Evolutionary conservation across 352 stramenopile genomes (phyloP), one percentile per base, ranked within the genome.

Genomic region (Globisporangium middletonii): DNA sequence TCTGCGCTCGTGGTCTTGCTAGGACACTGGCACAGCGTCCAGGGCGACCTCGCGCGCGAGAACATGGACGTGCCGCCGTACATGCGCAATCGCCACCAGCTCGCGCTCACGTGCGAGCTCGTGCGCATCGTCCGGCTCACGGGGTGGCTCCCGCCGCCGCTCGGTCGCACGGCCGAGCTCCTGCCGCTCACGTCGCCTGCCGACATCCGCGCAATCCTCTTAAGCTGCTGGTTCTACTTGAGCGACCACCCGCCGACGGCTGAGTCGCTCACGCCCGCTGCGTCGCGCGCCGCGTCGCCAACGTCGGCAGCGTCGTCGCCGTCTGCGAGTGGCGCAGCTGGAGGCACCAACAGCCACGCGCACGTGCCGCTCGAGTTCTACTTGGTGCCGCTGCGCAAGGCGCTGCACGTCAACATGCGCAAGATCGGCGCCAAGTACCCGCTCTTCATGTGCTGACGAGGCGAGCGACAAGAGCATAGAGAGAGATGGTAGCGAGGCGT

Each of bases 221-320:
- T 91, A 38, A 88, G 78, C 62, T 89, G 81, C 59, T 94, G 84
- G 84, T 89, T 88, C 57, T 94, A 86, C 60, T 71, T 94, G 46
- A 75, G 76, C 1, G 83, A 94, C 50, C 77, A 91, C 30, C 82
- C 84, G 8, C 84, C 84, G 7, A 66, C 55, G 1, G 68, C 68
- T 3, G 74, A 38, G 33, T 13, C 62, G 0, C 63, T 69, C 0
- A 82, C 75, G 19, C 75, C 75, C 6, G 68, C 68, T 3, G 77
- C 75, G 27, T 82, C 72, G 0, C 67, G 72, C 5, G 65, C 72
- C 2, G 66, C 72, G 33, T 85, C 75, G 4, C 75, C 75, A 1
- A 73, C 75, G 23, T 83, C 75, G 9, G 73, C 71, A 0, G 63
- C 66, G 1, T 83, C 75, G 2, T 86, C 75, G 19, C 75, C 75